These are phyloP conservation scores for Jackrogersella multiformis DNA, from an alignment of 495 filamentous ascomycete genomes.

Conservation along the genomic window DNA sequence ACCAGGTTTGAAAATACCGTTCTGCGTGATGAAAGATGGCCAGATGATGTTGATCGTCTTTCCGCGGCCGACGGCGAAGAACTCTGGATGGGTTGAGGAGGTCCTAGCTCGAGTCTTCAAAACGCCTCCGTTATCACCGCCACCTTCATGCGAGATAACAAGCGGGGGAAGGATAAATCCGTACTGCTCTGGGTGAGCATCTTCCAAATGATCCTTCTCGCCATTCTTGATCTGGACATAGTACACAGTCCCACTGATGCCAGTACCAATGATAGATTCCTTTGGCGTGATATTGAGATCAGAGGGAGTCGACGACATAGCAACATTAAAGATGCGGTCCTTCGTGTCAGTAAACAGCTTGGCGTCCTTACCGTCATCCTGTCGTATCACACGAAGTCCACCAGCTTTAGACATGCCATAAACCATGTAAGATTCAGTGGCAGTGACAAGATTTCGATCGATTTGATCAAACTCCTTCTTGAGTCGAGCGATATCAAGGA, in stretches of 20 bases:
- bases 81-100: slow-evolving; percentile 86
- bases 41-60: slow-evolving; percentile 94
- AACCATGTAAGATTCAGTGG: slow-evolving; percentile 89
- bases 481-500: slow-evolving; percentile 88
- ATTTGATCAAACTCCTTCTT: slow-evolving; percentile 98
- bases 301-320: slow-evolving; percentile 70
- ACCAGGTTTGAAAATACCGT: slow-evolving; percentile 75
- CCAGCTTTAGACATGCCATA: slow-evolving; percentile 93
- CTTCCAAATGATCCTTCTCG: slow-evolving; percentile 76
- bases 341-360: slow-evolving; percentile 86
- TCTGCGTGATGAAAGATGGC: slow-evolving; percentile 75
- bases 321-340: slow-evolving; percentile 94
- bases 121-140: slow-evolving; percentile 85
- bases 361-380: slow-evolving; percentile 89
- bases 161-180: slow-evolving; percentile 85
- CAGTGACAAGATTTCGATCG: slow-evolving; percentile 89
- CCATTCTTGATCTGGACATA: slow-evolving; percentile 80
- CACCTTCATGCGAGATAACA: slow-evolving; percentile 72
- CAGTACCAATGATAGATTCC: slow-evolving; percentile 88
- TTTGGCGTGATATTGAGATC: slow-evolving; percentile 58
- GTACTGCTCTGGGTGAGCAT: slow-evolving; percentile 74
- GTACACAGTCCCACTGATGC: slow-evolving; percentile 91
- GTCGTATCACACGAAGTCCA: slow-evolving; percentile 89
- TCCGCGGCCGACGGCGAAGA: slow-evolving; percentile 93
- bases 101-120: slow-evolving; percentile 94